Percentiles rank a stretch among this genome's conserved stretches.
These are phyloP conservation scores for Mortierella sp. DNA, from an alignment of 371 early-diverging fungal genomes.

Conservation along the genomic window DNA sequence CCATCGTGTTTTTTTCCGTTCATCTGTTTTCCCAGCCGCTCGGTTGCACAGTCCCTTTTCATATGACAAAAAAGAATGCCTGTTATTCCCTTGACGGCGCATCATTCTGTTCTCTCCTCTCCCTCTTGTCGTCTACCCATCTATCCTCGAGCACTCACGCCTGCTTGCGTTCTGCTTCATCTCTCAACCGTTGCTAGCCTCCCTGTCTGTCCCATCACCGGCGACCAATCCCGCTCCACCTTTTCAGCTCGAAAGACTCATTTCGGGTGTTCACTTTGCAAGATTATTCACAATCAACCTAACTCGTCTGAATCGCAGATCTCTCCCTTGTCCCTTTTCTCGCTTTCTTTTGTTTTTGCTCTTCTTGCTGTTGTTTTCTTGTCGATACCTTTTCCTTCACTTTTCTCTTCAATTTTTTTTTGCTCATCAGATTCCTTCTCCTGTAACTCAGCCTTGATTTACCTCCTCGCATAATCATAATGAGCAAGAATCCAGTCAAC, in stretches of 20 bases:
- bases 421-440: not conserved
- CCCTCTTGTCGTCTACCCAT: not conserved
- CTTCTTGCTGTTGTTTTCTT: not conserved
- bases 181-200: too few relatives aligned
- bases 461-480: conserved; percentile 7
- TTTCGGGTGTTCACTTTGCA: conserved; percentile 51
- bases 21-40: not conserved
- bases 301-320: not conserved
- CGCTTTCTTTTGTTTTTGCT: not conserved
- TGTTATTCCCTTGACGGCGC: too few relatives aligned
- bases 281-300: conserved; percentile 8
- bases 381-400: too few relatives aligned
- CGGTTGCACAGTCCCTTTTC: too few relatives aligned
- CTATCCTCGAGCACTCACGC: conserved; percentile 1
- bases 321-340: not conserved
- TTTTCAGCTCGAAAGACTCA: not conserved
- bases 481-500: conserved; percentile 33
- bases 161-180: too few relatives aligned
- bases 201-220: not conserved
- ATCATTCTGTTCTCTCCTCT: not conserved
- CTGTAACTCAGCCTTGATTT: not conserved
- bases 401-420: not conserved
- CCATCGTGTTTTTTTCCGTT: too few relatives aligned
- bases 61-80: too few relatives aligned
- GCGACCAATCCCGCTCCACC: not conserved